phyloP scores from a whole-genome alignment of 2,329 filamentous ascomycete species.

The Zasmidium angulare region DNA sequence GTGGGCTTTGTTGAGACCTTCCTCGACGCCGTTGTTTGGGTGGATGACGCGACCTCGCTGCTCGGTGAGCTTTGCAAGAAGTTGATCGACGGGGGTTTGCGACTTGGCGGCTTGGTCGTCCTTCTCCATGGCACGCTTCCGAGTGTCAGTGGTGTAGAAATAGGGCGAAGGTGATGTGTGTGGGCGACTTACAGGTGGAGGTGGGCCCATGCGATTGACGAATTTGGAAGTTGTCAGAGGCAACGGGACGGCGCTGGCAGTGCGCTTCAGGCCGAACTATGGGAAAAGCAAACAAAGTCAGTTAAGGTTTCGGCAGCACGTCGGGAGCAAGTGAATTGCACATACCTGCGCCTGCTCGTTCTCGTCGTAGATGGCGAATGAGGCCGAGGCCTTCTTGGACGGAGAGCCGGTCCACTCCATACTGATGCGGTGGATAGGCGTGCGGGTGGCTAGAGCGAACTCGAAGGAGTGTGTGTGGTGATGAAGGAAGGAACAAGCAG shows the following conservation, averaged over 20 bases:
- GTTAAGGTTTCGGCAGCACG: conserved; percentile 10
- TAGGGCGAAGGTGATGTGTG: conserved; percentile 21
- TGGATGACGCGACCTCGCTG: conserved; percentile 62
- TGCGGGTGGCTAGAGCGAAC: not conserved
- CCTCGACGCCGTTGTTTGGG: conserved; percentile 58
- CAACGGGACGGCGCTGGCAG: conserved; percentile 23
- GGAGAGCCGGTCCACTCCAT: conserved; percentile 28
- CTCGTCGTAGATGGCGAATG: conserved; percentile 26
- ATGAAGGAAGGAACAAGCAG: conserved; percentile 1
- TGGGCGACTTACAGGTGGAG: conserved; percentile 20
- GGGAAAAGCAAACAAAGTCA: conserved; percentile 6
- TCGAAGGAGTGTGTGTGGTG: not conserved
- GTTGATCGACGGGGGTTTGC: conserved; percentile 60
- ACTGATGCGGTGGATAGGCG: conserved; percentile 7
- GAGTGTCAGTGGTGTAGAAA: conserved; percentile 9
- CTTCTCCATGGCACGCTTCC: conserved; percentile 13
- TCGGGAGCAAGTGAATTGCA: conserved; percentile 12
- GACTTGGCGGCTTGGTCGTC: conserved; percentile 6
- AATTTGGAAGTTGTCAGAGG: conserved; percentile 41
- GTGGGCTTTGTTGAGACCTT: conserved; percentile 29
- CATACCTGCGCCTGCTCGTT: conserved; percentile 21
- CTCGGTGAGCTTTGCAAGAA: conserved; percentile 72
- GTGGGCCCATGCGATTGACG: conserved; percentile 30
- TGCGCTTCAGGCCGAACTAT: conserved; percentile 26
- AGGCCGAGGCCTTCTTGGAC: conserved; percentile 21